Percentiles rank a stretch among this genome's conserved stretches.
Conservation (phyloP, 805 yeast genomes). For the Wickerhamomyces alni region DNA sequence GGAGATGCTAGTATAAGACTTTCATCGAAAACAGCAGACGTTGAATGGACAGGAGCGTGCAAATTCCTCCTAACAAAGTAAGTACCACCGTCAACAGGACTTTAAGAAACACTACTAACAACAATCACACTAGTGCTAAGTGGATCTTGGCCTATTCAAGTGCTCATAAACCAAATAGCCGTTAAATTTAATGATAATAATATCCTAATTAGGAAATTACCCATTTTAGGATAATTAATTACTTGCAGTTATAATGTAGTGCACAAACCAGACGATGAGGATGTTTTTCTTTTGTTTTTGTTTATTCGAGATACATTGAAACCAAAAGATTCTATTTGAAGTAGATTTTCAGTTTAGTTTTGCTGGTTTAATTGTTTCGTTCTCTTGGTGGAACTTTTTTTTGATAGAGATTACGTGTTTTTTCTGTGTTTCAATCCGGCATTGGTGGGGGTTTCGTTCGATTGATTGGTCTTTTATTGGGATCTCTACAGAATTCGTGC, state of each 20-base stretch:
- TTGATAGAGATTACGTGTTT: too few species aligned
- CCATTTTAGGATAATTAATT: neutral
- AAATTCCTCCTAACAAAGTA: conserved; percentile 66
- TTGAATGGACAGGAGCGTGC: conserved; percentile 89
- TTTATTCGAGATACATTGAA: too few species aligned
- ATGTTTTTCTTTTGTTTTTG: too few species aligned
- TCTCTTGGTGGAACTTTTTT: too few species aligned
- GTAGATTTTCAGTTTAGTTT: too few species aligned
- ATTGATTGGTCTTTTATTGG: too few species aligned
- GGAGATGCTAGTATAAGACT: conserved; percentile 75
- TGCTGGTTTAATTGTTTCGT: too few species aligned
- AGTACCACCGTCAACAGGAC: neutral
- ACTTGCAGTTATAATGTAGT: neutral
- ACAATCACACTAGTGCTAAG: conserved; percentile 34
- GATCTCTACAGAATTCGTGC: too few species aligned
- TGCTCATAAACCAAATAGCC: conserved; percentile 21
- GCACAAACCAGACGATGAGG: neutral
- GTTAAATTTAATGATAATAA: conserved; percentile 2
- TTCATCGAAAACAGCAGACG: conserved; percentile 54
- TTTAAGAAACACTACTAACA: neutral
- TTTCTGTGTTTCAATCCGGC: too few species aligned
- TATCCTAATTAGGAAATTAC: too few species aligned
- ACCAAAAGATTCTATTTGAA: too few species aligned
- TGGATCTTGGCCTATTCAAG: conserved; percentile 80
- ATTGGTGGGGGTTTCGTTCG: too few species aligned